Evolutionary conservation across 805 yeast species (phyloP), one percentile per base, ranked within the genome.

Genomic region (Myxozyma sirexii): DNA sequence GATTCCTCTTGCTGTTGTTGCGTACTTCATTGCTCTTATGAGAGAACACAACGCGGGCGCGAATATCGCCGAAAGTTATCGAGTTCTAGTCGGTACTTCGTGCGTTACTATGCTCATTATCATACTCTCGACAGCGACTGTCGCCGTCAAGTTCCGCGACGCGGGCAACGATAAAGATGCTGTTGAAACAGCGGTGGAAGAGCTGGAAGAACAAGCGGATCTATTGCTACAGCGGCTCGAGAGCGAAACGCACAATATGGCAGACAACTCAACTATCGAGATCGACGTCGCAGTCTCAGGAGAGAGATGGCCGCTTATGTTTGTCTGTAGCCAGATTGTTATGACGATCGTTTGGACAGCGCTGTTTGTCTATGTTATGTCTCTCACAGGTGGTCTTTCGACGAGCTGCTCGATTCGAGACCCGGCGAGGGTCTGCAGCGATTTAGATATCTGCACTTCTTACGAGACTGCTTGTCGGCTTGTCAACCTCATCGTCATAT

Each of bases 331-430:
- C 1, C 64, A 60, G 42, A 52, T 56, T 27, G 31, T 24, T 2
- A 44, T 60, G 52, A 26, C 64, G 6, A 5, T 60, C 8, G 35
- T 56, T 19, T 60, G 64, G 64, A 12, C 23, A 4, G 60, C 27
- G 23, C n/a, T 60, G 13, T 60, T 60, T 33, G 39, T 60, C 15
- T 60, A 60, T 33, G 46, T 60, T 24, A 60, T 60, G 64, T 13
- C 50, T 15, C 10, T 56, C 12, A 47, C 64, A 13, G 64, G 64
- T 24, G 64, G 64, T 4, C 49, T 60, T 23, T 60, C 64, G 43
- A 56, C 64, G 2, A 15, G 51, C 26, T 60, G 64, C 42, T 33
- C 58, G 10, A 53, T 60, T 21, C 61, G 53, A 29, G 31, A 56
- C 39, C 49, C 55, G 12, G 55, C 39, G 19, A n/a, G 26, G 6